These are phyloP conservation scores for Arabis hirsuta DNA, from an alignment of 345 rosid species.

Conservation along the genomic window DNA sequence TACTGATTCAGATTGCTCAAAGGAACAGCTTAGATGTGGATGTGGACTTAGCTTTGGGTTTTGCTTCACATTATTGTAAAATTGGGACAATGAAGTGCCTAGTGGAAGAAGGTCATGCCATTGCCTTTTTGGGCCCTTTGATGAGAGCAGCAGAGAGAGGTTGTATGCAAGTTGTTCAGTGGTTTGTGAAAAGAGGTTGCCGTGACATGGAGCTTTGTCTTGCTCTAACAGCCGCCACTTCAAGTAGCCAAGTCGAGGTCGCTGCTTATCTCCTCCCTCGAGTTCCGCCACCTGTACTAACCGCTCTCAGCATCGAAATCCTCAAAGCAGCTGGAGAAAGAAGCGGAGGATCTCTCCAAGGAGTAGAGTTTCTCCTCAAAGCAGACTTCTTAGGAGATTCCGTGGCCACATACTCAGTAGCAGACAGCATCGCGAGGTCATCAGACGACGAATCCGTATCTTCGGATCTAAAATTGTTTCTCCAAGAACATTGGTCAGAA, in stretches of 20 bases:
- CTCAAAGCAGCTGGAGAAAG: slow-evolving; percentile 97
- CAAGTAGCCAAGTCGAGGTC: slow-evolving; percentile 82
- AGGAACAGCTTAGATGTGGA: slow-evolving; percentile 97
- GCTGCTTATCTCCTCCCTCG: slow-evolving; percentile 87
- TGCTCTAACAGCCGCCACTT: slow-evolving; percentile 94
- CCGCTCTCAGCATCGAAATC: slow-evolving; percentile 90
- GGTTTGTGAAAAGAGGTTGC: slow-evolving; percentile 91
- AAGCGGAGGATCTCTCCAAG: slow-evolving; percentile 87
- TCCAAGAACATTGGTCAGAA: slow-evolving; percentile 86
- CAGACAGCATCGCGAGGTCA: slow-evolving; percentile 90
- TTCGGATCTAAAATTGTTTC: slow-evolving; percentile 71
- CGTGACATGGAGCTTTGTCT: slow-evolving; percentile 94
- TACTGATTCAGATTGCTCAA: slow-evolving; percentile 79
- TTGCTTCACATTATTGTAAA: slow-evolving; percentile 94
- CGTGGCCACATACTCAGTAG: slow-evolving; percentile 77
- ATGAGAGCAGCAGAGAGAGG: slow-evolving; percentile 98
- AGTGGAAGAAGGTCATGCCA: slow-evolving; percentile 95
- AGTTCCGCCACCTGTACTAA: slow-evolving; percentile 82
- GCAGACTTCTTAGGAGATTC: slow-evolving; percentile 87
- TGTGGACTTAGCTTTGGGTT: slow-evolving; percentile 91
- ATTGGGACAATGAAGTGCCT: slow-evolving; percentile 93
- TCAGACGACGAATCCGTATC: slow-evolving; percentile 76
- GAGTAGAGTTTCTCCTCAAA: slow-evolving; percentile 90
- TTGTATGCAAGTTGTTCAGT: slow-evolving; percentile 90
- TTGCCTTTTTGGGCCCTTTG: slow-evolving; percentile 86